Base-by-base conservation (phyloP, 768 basidiomycete species). In the Mycena albidolilacea region DNA sequence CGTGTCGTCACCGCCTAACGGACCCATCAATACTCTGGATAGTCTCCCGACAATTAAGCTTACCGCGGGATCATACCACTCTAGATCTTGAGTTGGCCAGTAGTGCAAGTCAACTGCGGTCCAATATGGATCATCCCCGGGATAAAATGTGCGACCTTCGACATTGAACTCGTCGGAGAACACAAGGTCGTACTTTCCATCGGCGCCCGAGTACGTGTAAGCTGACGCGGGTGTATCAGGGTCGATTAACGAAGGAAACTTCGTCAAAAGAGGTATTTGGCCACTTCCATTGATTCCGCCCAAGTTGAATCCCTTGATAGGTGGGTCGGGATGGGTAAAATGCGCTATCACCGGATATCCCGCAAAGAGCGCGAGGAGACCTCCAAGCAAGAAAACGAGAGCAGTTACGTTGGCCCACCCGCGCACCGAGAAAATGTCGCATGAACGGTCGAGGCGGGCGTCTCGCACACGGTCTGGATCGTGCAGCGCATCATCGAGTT, bases 401-500 rank as follows among this genome's bases (percentile, higher is more conserved):
- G 92, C 92, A 12, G 87, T 85, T 19, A 88, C 87, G 79, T 98
- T 98, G 38, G 87, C 83, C 90, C 95, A 93, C 0, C 97, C 97
- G 81, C 97, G 88, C 11, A 86, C 81, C 6, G 96, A 97, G 79
- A 96, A 95, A 35, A 94, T 77, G 5, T 91, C 90, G 70, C 93
- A 94, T 11, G 88, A 86, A 60, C 84, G 83, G 70, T 92, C 89
- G 23, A 88, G 84, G 0, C 85, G 85, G 2, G 88, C 89, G 63
- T 92, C 93, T 68, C 91, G 86, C 30, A 89, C 85, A 30, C 93
- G 89, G 84, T 95, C 94, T 50, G 91, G 95, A 84, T 95, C 94
- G 81, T 98, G 97, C n/a, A 98, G 87, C n/a, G 90, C 88, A 80
- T 98, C 97, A 84, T 98, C 97, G 17, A 93, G 87, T 79, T 97